phyloP scores from a whole-genome alignment of 495 filamentous ascomycete species.

The Acidiella bohemica region DNA sequence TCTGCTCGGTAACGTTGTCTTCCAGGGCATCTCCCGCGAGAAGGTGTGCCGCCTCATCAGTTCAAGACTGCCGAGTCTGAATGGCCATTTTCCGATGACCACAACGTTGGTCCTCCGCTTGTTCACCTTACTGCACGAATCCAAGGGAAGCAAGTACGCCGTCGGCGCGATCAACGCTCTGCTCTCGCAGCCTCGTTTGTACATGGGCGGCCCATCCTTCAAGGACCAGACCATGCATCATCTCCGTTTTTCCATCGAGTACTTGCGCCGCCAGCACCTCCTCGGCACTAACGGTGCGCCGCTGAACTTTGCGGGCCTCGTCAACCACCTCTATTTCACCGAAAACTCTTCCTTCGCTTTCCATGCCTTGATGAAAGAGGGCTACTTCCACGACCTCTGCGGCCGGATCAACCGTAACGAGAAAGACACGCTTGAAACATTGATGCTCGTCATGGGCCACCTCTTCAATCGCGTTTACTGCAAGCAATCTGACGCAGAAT shows the following conservation, averaged over 20 bases:
- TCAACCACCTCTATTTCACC: conserved; percentile 59
- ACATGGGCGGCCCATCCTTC: conserved; percentile 47
- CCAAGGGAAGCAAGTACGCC: conserved; percentile 46
- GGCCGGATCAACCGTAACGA: conserved; percentile 33
- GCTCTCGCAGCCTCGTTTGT: conserved; percentile 54
- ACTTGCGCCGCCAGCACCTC: conserved; percentile 53
- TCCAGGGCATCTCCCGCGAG: conserved; percentile 42
- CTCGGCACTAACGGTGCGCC: conserved; percentile 46
- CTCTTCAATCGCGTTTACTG: conserved; percentile 47
- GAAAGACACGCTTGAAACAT: conserved; percentile 29
- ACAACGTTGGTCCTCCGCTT: conserved; percentile 59
- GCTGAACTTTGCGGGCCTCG: conserved; percentile 52
- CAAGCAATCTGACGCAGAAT: conserved; percentile 33
- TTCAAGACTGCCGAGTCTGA: conserved; percentile 56
- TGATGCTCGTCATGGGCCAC: conserved; percentile 57
- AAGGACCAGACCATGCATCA: conserved; percentile 59
- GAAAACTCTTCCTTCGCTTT: conserved; percentile 62
- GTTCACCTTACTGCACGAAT: conserved; percentile 51
- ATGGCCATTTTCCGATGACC: conserved; percentile 65
- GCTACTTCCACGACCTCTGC: conserved; percentile 54
- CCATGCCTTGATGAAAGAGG: conserved; percentile 53
- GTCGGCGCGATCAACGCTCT: conserved; percentile 48
- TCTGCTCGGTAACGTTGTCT: conserved; percentile 66
- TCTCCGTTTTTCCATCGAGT: conserved; percentile 67
- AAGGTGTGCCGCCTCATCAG: conserved; percentile 53